Conservation (phyloP, 768 basidiomycete genomes). For the Peribolospora baueri region DNA sequence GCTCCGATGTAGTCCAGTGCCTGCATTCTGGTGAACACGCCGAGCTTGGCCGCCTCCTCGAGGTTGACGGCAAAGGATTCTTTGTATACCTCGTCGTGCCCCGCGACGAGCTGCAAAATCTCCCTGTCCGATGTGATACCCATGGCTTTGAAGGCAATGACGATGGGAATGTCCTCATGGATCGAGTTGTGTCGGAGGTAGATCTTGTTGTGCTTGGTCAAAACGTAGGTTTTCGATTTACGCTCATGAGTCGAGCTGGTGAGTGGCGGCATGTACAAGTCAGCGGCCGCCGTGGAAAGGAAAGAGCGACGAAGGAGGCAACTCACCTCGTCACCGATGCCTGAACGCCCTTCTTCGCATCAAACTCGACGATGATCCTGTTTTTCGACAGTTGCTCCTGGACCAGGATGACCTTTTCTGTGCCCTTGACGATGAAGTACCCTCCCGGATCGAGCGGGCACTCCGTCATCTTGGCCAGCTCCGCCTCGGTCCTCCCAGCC, state of each 20-base stretch:
- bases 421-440: constrained; percentile 96
- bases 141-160: constrained; percentile 82
- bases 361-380: constrained; percentile 92
- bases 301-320: background rate
- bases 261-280: constrained; percentile 19
- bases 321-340: constrained; percentile 87
- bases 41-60: constrained; percentile 79
- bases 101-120: constrained; percentile 77
- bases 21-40: constrained; percentile 71
- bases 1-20: constrained; percentile 84
- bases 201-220: constrained; percentile 79
- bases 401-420: constrained; percentile 95
- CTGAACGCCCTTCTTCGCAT: constrained; percentile 70
- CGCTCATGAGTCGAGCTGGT: constrained; percentile 27
- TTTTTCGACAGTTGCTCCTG: constrained; percentile 99
- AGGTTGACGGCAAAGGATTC: constrained; percentile 66
- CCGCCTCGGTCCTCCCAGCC: constrained; percentile 44
- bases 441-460: constrained; percentile 98
- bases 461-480: constrained; percentile 83
- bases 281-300: background rate
- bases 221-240: constrained; percentile 94
- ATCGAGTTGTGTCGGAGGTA: constrained; percentile 95
- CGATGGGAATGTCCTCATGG: constrained; percentile 89
- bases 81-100: constrained; percentile 69
- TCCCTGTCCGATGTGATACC: constrained; percentile 95